Conservation (phyloP, 371 early-diverging fungal genomes). For the Zancudomyces culisetae region DNA sequence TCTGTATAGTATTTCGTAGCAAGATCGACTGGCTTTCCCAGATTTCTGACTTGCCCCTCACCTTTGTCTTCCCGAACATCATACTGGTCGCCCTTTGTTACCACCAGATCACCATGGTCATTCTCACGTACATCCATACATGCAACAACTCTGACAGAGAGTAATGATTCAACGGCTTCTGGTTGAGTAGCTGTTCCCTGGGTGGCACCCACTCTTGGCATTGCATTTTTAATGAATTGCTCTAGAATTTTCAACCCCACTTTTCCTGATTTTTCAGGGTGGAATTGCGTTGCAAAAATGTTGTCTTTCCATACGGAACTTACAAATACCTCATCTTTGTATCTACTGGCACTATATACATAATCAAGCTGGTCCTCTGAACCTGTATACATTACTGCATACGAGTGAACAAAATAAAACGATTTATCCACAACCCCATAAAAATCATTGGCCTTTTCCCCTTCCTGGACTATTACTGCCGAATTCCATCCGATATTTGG, state of each 20-base stretch:
- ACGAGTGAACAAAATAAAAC: conserved; percentile 96
- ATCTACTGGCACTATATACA: conserved; percentile 57
- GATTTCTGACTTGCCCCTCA: conserved; percentile 71
- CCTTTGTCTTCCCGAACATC: conserved; percentile 68
- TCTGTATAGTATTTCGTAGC: conserved; percentile 79
- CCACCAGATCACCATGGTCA: conserved; percentile 88
- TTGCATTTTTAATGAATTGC: conserved; percentile 48
- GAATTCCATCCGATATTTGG: conserved; percentile 98
- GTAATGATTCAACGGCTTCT: conserved; percentile 27
- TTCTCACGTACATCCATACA: conserved; percentile 93
- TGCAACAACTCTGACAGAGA: conserved; percentile 83
- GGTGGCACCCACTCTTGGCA: conserved; percentile 6
- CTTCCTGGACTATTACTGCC: conserved; percentile 26
- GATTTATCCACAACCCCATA: background rate
- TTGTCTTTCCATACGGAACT: conserved; percentile 64
- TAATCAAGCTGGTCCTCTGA: conserved; percentile 13
- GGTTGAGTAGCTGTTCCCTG: conserved; percentile 12
- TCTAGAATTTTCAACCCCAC: conserved; percentile 66
- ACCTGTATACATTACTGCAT: conserved; percentile 46
- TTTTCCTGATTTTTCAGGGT: conserved; percentile 90
- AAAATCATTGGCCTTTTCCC: background rate
- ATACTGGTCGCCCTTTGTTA: conserved; percentile 97
- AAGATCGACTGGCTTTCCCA: conserved; percentile 90
- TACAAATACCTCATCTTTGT: conserved; percentile 70
- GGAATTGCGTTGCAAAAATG: conserved; percentile 91